phyloP scores from a whole-genome alignment of 148 eudicot genomes.

The Tetragonia tetragonoides region DNA sequence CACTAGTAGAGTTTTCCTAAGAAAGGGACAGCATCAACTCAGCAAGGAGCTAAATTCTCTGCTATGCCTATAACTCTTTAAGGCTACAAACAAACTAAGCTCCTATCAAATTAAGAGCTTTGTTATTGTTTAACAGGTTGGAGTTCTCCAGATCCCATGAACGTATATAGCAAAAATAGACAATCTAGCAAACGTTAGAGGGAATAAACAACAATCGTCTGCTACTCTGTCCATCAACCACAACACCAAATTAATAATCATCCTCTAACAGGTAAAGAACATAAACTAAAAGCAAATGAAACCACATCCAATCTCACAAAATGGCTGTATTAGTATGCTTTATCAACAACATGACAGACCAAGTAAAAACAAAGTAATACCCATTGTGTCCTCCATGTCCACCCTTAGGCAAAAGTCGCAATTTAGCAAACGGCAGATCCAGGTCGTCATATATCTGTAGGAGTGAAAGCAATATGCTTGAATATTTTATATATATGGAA shows the following conservation, averaged over 20 bases:
- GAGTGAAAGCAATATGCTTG: constrained; percentile 12
- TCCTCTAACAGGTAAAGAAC: not conserved
- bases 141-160: too few relatives aligned
- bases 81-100: not conserved
- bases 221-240: too few relatives aligned
- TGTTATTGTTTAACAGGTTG: too few relatives aligned
- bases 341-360: constrained; percentile 7
- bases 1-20: not conserved
- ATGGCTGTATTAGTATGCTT: not conserved
- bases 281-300: not conserved
- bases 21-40: not conserved
- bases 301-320: not conserved
- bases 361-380: constrained; percentile 35
- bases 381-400: constrained; percentile 99
- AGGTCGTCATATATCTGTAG: constrained; percentile 86
- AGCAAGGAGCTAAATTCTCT: not conserved
- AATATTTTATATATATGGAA: constrained; percentile 5
- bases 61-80: not conserved
- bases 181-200: too few relatives aligned
- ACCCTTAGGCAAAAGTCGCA: constrained; percentile 89
- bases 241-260: not conserved
- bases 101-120: constrained; percentile 4
- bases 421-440: constrained; percentile 88
- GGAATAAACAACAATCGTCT: not conserved
- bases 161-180: too few relatives aligned